Percentiles rank a stretch among this genome's conserved stretches.
Evolutionary conservation across 1,139 yeast genomes (phyloP).

Genomic region (Saccharomyces uvarum): DNA sequence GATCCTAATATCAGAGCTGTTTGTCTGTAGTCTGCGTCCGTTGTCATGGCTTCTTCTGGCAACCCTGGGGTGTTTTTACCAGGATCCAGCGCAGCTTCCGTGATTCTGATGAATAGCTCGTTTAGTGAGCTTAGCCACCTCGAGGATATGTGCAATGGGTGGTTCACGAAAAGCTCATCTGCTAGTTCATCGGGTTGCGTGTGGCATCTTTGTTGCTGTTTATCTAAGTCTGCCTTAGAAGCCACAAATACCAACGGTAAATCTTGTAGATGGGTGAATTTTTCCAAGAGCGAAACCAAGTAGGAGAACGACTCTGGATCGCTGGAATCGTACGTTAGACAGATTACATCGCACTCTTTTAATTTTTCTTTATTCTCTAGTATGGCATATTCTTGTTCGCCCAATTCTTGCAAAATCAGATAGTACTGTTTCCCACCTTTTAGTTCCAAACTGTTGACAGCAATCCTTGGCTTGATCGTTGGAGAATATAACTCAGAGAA

Average conservation of each 20-base stretch:
- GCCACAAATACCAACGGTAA: conserved; percentile 87
- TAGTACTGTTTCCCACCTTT: conserved; percentile 95
- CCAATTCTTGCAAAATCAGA: conserved; percentile 79
- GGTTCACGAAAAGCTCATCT: conserved; percentile 43
- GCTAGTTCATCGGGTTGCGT: conserved; percentile 85
- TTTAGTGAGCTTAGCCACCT: conserved; percentile 81
- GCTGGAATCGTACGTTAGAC: conserved; percentile 85
- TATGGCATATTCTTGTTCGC: conserved; percentile 78
- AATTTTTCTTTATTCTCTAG: conserved; percentile 62
- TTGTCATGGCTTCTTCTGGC: conserved; percentile 56
- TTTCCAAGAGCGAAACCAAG: conserved; percentile 57
- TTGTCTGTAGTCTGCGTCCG: conserved; percentile 37
- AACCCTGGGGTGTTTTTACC: conserved; percentile 72
- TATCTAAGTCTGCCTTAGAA: conserved; percentile 85
- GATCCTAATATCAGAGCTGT: conserved; percentile 56
- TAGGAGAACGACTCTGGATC: conserved; percentile 92
- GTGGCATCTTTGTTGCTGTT: conserved; percentile 84
- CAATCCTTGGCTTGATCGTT: conserved; percentile 69
- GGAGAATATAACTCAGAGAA: conserved; percentile 72
- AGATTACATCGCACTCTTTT: conserved; percentile 83
- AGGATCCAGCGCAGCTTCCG: conserved; percentile 81
- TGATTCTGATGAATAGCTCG: conserved; percentile 78
- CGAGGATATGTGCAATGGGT: conserved; percentile 82
- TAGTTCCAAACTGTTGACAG: conserved; percentile 88
- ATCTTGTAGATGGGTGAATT: conserved; percentile 52